Evolutionary conservation across 2,329 filamentous ascomycete genomes (phyloP), one percentile per base, ranked within the genome.

Genomic region (Davidsoniella eucalypti): DNA sequence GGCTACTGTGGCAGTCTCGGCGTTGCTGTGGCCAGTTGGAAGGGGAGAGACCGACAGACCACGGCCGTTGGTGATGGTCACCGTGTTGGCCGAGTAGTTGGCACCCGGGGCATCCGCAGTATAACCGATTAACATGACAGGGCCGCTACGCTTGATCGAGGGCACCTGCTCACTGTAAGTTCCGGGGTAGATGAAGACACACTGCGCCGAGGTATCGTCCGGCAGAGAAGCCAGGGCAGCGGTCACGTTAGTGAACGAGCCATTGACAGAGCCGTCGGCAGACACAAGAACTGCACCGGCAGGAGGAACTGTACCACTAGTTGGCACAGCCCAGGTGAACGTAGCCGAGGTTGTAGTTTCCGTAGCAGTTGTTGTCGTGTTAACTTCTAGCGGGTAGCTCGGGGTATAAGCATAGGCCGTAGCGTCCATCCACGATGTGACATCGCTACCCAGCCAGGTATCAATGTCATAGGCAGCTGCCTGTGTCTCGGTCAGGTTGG

Each of bases 121-220:
- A 57, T 73, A 73, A 16, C 80, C 79, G 57, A 77, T 75, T 53
- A 78, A 69, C 23, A 72, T 70, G 37, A 78, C 63, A n/a, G 68
- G 62, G 2, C 70, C 72, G 3, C 63, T 65, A 49, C 73, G 67
- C 0, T 61, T 58, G 5, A 67, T 60, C 17, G 80, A 67, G 52
- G 71, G 72, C 33, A 80, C 75, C 56, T 79, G 76, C 59, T 79
- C 75, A 18, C 63, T 64, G 64, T 79, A 80, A 16, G 71, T 78
- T 2, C 76, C 75, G 1, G 58, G 55, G 26, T 60, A 61, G 39
- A 64, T 60, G 57, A 65, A 62, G 48, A 63, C 61, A n/a, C 64
- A 57, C 54, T 67, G 64, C 37, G 44, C 51, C 49, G 42, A 46
- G 54, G 5, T 57, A 38, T 55, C 59, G 59, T 14, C 56, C 55